Base-by-base conservation (phyloP, 345 rosid species). In the Citropsis articulata region DNA sequence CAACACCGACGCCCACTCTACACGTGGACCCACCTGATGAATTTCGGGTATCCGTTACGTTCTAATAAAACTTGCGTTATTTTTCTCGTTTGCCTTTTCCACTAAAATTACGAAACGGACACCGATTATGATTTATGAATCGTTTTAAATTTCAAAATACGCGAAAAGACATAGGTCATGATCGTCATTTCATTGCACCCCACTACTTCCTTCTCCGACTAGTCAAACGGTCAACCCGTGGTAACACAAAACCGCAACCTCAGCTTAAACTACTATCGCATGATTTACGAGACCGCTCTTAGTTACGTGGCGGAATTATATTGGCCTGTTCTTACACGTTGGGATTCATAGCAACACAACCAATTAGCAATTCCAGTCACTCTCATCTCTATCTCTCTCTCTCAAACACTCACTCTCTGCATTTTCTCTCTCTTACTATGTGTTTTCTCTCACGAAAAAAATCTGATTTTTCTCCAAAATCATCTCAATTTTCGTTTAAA, bases 141-240 rank as follows among this genome's bases (percentile, higher is more conserved):
- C 18, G 16, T 10, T 13, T 9, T 45, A 73, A 60, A 14, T 36
- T 61, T 73, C 24, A 33, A 38, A 73, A 61, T 5, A 35, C 18
- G 0, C 6, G 24, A 16, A 33, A 5, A 53, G 40, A 2, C 36
- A 0, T 75, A 80, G 84, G 90, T 71, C 56, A 75, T 0, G 9
- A 24, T 4, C 4, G 90, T 88, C 81, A 86, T 82, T 69, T 69
- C 0, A 0, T 0, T 1, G 0, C 4, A 4, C 3, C 59, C 9
- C 9, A 4, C 65, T 59, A 42, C 7, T 69, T 45, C 62, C 53
- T 55, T 36, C 67, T 59, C 81, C 79, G n/a, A 50, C 73, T 45
- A 77, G 93, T 91, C 95, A 87, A 90, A 85, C 77, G 79, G 90
- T 86, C 93, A 91, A 86, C 82, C 78, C 45, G 60, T 63, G 75